Evolutionary conservation across 345 rosid species (phyloP), one percentile per base, ranked within the genome.

Genomic region (Acer saccharum): DNA sequence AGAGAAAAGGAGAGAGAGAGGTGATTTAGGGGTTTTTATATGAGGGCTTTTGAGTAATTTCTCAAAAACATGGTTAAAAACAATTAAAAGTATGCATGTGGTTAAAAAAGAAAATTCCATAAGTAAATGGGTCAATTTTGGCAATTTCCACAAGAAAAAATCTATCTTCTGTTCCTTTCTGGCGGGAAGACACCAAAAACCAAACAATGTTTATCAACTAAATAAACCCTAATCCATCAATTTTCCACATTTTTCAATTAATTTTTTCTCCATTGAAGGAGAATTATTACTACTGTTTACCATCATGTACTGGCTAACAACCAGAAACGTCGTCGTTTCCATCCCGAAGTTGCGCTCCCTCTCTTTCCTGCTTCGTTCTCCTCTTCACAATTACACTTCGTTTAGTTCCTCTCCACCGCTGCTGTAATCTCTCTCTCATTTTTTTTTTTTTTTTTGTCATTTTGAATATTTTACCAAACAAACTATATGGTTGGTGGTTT

Each of bases 221-320:
- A 29, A 7, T 5, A 48, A 75, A 65, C 70, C 77, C 77, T 75
- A 75, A 44, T 32, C 7, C 67, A 63, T 63, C 29, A 39, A 14
- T 20, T 69, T 69, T 21, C 29, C 35, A 7, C 4, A 8, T 8
- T 39, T 17, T 2, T 4, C 10, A 17, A 68, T 11, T 11, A 20
- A 3, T 4, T 68, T 21, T 52, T 65, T 75, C 29, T n/a, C 21
- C 18, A 10, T 55, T 35, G 61, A n/a, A 46, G 43, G 20, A 55
- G 63, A 21, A 52, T 9, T 29, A 2, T n/a, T 13, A 44, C 50
- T 48, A 57, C 29, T 2, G 10, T 29, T 41, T 2, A 21, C 64
- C 76, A 82, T 48, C 81, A 94, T 95, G 98, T 89, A 84, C 84
- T 81, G 94, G 96, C 70, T 92, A 18, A 90, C 94, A 13, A 85